phyloP scores from a whole-genome alignment of 2,329 filamentous ascomycete species.

The Geosmithia flava region DNA sequence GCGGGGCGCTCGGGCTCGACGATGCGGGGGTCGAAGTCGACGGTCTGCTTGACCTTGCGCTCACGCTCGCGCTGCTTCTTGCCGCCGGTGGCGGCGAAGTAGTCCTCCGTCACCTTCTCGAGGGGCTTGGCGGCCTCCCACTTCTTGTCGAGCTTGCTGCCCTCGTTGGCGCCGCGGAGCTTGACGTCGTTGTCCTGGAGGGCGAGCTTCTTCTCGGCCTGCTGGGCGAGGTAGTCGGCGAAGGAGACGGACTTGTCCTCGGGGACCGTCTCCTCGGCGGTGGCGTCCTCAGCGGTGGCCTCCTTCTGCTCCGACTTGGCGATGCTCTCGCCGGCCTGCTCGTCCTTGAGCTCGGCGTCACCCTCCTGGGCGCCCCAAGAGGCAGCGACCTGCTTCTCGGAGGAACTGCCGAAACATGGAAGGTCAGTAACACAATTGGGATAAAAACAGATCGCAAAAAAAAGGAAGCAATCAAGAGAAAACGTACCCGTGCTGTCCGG shows the following conservation, averaged over 20 bases:
- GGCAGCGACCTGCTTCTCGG: constrained; percentile 78
- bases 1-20: constrained; percentile 54
- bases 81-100: constrained; percentile 60
- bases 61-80: constrained; percentile 80
- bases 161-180: constrained; percentile 87
- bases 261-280: constrained; percentile 41
- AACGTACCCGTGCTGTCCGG: constrained; percentile 31
- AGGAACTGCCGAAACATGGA: constrained; percentile 48
- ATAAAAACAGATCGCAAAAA: not conserved
- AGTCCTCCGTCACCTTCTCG: constrained; percentile 57
- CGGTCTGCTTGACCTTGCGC: constrained; percentile 79
- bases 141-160: constrained; percentile 78
- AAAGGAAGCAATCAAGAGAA: not conserved
- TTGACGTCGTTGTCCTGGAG: constrained; percentile 47
- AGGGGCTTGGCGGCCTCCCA: constrained; percentile 75
- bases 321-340: constrained; percentile 82
- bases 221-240: constrained; percentile 69
- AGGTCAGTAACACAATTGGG: constrained; percentile 6
- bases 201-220: constrained; percentile 61
- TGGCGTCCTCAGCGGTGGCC: constrained; percentile 36
- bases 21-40: constrained; percentile 81
- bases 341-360: constrained; percentile 75
- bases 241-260: constrained; percentile 89
- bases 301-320: constrained; percentile 77
- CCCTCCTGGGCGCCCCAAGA: constrained; percentile 82